These are phyloP conservation scores for Penicillium verrucosum DNA, from an alignment of 2,329 filamentous ascomycete species.

Conservation along the genomic window DNA sequence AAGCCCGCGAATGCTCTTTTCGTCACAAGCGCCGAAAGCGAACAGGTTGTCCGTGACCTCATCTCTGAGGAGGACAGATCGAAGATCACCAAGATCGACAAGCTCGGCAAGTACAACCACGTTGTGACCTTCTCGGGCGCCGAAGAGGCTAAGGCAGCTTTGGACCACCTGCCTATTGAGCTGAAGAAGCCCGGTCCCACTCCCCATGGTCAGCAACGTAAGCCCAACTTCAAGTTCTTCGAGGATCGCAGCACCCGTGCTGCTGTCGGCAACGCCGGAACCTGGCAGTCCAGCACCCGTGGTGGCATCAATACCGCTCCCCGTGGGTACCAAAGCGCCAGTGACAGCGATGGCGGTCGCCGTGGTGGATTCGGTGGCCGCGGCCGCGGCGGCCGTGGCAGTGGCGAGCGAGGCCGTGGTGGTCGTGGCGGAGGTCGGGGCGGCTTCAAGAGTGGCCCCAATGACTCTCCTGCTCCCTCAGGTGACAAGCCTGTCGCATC, in stretches of 20 bases:
- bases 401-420: slow-evolving; percentile 55
- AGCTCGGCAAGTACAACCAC: slow-evolving; percentile 66
- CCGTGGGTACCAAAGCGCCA: slow-evolving; percentile 82
- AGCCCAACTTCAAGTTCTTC: slow-evolving; percentile 80
- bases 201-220: slow-evolving; percentile 66
- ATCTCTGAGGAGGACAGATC: slow-evolving; percentile 78
- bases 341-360: slow-evolving; percentile 68
- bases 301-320: slow-evolving; percentile 63
- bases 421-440: slow-evolving; percentile 55
- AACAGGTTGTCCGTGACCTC: slow-evolving; percentile 76
- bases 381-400: slow-evolving; percentile 48
- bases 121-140: slow-evolving; percentile 78
- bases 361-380: slow-evolving; percentile 58
- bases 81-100: slow-evolving; percentile 74
- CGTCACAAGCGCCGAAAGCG: slow-evolving; percentile 78
- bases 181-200: slow-evolving; percentile 62
- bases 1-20: slow-evolving; percentile 81
- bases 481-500: slow-evolving; percentile 37
- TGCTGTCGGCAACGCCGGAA: slow-evolving; percentile 52
- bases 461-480: slow-evolving; percentile 34
- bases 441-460: slow-evolving; percentile 53
- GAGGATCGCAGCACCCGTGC: slow-evolving; percentile 59
- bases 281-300: slow-evolving; percentile 56
- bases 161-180: slow-evolving; percentile 71
- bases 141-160: slow-evolving; percentile 76